These are phyloP conservation scores for Prunus salicina DNA, from an alignment of 306 rosid species.

Conservation along the genomic window DNA sequence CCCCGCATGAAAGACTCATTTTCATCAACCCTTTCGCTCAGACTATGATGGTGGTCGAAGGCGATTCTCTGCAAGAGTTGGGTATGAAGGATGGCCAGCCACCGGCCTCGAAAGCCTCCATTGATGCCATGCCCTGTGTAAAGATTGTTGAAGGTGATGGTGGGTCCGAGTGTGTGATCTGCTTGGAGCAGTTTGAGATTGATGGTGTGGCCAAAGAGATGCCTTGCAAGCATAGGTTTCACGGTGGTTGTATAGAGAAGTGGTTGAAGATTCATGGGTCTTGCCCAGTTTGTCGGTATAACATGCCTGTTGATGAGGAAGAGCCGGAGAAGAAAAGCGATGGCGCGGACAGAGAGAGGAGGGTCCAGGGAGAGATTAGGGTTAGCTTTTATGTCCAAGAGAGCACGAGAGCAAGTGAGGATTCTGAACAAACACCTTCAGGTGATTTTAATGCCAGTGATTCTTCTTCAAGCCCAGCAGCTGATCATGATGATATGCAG, in stretches of 20 bases:
- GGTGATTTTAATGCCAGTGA: slow-evolving; percentile 10
- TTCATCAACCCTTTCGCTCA: slow-evolving; percentile 60
- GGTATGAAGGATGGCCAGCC: slow-evolving; percentile 50
- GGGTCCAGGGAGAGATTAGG: slow-evolving; percentile 50
- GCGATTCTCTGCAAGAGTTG: slow-evolving; percentile 38
- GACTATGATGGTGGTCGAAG: slow-evolving; percentile 57
- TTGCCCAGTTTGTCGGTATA: slow-evolving; percentile 77
- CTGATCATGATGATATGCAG: slow-evolving; percentile 16
- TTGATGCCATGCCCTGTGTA: slow-evolving; percentile 49
- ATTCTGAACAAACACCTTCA: slow-evolving; percentile 31
- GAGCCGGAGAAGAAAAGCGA: slow-evolving; percentile 41
- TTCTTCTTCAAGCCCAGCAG: neutral
- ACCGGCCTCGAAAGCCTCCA: slow-evolving; percentile 78
- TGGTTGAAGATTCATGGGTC: slow-evolving; percentile 78
- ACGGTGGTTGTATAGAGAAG: slow-evolving; percentile 56
- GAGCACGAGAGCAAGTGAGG: slow-evolving; percentile 26
- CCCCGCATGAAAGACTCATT: slow-evolving; percentile 39
- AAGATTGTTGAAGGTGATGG: slow-evolving; percentile 32
- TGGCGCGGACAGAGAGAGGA: slow-evolving; percentile 28
- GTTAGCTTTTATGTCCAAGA: slow-evolving; percentile 54
- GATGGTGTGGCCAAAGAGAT: slow-evolving; percentile 53
- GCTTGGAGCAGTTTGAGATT: slow-evolving; percentile 63
- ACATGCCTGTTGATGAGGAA: slow-evolving; percentile 67
- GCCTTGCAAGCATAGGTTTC: slow-evolving; percentile 84
- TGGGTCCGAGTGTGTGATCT: slow-evolving; percentile 57